These are phyloP conservation scores for Tulasnella sp. DNA, from an alignment of 768 basidiomycete genomes.

Conservation along the genomic window DNA sequence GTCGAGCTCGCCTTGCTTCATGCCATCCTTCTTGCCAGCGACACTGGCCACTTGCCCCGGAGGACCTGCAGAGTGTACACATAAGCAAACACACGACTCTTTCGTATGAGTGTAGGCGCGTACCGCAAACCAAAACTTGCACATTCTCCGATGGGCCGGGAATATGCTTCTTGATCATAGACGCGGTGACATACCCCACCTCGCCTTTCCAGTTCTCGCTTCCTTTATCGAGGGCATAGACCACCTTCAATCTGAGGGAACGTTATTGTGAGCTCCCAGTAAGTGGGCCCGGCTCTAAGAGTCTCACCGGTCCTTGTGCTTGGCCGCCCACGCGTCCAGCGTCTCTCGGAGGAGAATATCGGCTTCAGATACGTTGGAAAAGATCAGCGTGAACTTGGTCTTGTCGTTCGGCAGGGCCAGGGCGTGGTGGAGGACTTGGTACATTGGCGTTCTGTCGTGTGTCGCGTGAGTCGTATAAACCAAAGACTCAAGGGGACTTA, in stretches of 20 bases:
- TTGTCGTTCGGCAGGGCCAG: constrained; percentile 61
- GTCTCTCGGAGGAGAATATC: constrained; percentile 83
- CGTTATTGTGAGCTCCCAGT: not conserved
- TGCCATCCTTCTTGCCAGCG: constrained; percentile 79
- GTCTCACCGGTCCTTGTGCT: constrained; percentile 38
- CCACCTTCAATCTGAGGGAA: constrained; percentile 52
- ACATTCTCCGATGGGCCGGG: constrained; percentile 61
- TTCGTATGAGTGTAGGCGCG: constrained; percentile 21
- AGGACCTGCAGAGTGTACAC: constrained; percentile 39
- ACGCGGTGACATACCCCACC: constrained; percentile 60
- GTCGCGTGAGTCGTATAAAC: not conserved
- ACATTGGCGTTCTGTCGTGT: constrained; percentile 56
- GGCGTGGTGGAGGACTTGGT: constrained; percentile 68
- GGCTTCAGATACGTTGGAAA: constrained; percentile 75
- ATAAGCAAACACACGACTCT: constrained; percentile 3
- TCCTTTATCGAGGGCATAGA: constrained; percentile 79
- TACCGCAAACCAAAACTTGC: constrained; percentile 84
- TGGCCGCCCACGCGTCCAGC: constrained; percentile 55
- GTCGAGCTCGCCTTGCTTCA: constrained; percentile 69
- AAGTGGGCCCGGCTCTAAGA: not conserved
- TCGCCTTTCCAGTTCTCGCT: constrained; percentile 54
- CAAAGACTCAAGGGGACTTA: constrained; percentile 28
- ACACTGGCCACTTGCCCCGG: constrained; percentile 82
- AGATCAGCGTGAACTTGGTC: constrained; percentile 89
- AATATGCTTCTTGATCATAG: constrained; percentile 63